Evolutionary conservation across 169 alveolate species (phyloP).

Genomic region (Plasmodium sp.): DNA sequence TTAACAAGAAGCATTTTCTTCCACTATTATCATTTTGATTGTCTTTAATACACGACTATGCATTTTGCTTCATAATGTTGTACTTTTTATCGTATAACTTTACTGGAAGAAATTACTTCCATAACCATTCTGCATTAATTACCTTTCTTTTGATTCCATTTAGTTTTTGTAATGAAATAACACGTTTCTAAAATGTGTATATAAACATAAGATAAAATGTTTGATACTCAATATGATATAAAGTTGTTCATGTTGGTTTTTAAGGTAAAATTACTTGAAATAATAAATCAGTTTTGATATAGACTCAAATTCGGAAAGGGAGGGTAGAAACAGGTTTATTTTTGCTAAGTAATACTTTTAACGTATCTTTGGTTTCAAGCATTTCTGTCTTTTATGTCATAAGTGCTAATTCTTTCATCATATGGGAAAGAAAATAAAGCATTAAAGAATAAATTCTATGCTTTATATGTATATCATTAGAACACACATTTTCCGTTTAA

Average conservation of each 20-base stretch:
- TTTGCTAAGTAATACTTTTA: background rate
- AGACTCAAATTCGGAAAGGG: background rate
- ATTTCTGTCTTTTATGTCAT: background rate
- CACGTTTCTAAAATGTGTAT: background rate
- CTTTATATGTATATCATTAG: background rate
- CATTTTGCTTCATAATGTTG: background rate
- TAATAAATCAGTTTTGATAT: background rate
- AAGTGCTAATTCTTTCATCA: background rate
- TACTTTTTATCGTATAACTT: background rate
- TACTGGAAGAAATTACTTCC: background rate
- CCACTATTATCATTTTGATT: background rate
- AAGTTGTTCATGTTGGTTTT: background rate
- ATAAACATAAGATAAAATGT: background rate
- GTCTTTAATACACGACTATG: background rate
- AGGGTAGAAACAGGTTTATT: background rate
- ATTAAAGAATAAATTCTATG: background rate
- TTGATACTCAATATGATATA: background rate
- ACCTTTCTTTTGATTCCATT: background rate
- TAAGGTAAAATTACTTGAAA: background rate
- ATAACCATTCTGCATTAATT: background rate
- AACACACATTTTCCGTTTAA: background rate
- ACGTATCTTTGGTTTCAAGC: background rate
- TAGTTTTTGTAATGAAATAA: background rate
- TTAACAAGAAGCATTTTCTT: background rate
- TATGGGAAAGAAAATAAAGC: background rate